Conservation (phyloP, 1,139 yeast species). For the Blastobotrys malaysiensis region DNA sequence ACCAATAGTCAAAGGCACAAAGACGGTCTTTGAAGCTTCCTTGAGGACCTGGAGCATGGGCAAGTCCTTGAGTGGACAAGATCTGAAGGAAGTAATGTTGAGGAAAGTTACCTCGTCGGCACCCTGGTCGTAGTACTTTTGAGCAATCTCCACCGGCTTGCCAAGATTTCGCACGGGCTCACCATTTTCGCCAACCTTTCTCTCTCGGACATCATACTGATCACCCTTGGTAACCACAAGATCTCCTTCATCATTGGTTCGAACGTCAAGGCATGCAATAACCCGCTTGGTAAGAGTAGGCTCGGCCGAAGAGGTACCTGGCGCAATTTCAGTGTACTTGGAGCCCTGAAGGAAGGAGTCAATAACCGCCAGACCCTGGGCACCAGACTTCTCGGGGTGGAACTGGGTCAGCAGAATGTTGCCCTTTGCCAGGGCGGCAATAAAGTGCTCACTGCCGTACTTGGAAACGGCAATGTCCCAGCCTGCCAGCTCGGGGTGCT, state of each 20-base stretch:
- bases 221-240: constrained; percentile 97
- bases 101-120: constrained; percentile 95
- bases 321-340: constrained; percentile 15
- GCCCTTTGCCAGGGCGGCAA: constrained; percentile 75
- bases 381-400: constrained; percentile 95
- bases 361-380: constrained; percentile 75
- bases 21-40: constrained; percentile 79
- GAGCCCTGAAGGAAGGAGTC: constrained; percentile 59
- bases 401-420: constrained; percentile 93
- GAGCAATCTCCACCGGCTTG: constrained; percentile 91
- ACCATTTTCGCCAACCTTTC: constrained; percentile 40
- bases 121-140: constrained; percentile 83
- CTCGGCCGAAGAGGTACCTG: constrained; percentile 7
- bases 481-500: constrained; percentile 39
- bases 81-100: constrained; percentile 90
- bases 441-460: constrained; percentile 74
- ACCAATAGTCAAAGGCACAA: constrained; percentile 95
- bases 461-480: constrained; percentile 73
- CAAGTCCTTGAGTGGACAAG: constrained; percentile 83
- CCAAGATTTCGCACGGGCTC: constrained; percentile 80
- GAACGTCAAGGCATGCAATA: constrained; percentile 94
- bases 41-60: constrained; percentile 91
- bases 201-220: constrained; percentile 92
- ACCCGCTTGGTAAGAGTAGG: constrained; percentile 65
- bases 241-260: constrained; percentile 90